Conservation (phyloP, 768 basidiomycete species). For the Paxillus rubicundulus region DNA sequence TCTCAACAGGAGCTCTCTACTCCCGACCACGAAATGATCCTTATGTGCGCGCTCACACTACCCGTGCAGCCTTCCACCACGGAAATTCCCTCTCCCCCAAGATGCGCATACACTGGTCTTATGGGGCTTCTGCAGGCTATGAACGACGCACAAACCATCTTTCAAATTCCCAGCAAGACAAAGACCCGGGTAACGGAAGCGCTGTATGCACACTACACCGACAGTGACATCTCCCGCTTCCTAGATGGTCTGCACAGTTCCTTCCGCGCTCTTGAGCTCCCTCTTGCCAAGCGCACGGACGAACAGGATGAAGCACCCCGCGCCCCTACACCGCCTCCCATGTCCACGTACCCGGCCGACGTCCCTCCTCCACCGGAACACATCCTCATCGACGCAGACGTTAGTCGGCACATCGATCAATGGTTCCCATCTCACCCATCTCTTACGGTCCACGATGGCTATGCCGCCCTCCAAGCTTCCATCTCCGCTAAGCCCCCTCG, state of each 20-base stretch:
- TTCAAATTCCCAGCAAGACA: constrained; percentile 26
- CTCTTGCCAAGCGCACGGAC: constrained; percentile 16
- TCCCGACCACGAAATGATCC: constrained; percentile 43
- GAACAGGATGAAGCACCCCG: constrained; percentile 3
- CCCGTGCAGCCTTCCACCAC: constrained; percentile 16
- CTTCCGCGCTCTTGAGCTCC: constrained; percentile 20
- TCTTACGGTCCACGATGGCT: constrained; percentile 41
- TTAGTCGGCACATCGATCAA: constrained; percentile 34
- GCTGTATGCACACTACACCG: constrained; percentile 19
- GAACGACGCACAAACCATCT: constrained; percentile 28
- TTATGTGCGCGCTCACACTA: constrained; percentile 40
- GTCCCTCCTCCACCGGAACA: constrained; percentile 9
- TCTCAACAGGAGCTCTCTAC: constrained; percentile 29
- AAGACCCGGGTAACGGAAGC: constrained; percentile 20
- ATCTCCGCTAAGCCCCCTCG: constrained; percentile 36
- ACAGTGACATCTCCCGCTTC: constrained; percentile 23
- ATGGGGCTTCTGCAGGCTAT: constrained; percentile 43
- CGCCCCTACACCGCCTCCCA: constrained; percentile 9
- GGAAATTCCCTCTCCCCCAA: constrained; percentile 14
- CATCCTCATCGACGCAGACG: constrained; percentile 23
- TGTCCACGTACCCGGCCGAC: constrained; percentile 6
- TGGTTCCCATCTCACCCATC: constrained; percentile 28
- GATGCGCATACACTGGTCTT: constrained; percentile 40
- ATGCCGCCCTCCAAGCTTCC: constrained; percentile 46
- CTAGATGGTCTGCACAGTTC: constrained; percentile 17